Conservation (phyloP, 495 filamentous ascomycete species). For the Talaromyces proteolyticus region DNA sequence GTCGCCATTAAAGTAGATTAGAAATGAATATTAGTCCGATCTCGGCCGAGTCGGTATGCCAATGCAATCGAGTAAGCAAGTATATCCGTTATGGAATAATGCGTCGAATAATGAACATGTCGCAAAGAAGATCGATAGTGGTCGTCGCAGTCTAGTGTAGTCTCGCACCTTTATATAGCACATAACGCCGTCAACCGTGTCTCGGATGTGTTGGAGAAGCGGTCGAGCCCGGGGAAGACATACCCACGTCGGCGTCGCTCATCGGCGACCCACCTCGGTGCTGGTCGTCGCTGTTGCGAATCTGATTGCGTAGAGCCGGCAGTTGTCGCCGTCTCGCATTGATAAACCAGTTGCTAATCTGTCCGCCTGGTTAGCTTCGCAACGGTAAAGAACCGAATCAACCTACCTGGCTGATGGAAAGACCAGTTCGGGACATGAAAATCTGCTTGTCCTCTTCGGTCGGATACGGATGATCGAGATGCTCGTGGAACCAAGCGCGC, state of each 20-base stretch:
- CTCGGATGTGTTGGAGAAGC: constrained; percentile 18
- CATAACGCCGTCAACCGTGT: not conserved
- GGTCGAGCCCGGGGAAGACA: constrained; percentile 24
- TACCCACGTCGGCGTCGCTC: constrained; percentile 30
- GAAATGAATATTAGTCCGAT: too few relatives aligned
- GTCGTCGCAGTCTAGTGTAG: too few relatives aligned
- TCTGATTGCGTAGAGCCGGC: constrained; percentile 57
- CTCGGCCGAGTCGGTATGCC: too few relatives aligned
- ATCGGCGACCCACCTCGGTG: constrained; percentile 34
- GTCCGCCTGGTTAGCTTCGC: not conserved
- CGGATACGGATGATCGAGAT: constrained; percentile 79
- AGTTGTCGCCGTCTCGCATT: constrained; percentile 78
- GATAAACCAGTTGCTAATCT: constrained; percentile 94
- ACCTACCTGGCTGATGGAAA: constrained; percentile 73
- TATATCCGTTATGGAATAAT: too few relatives aligned
- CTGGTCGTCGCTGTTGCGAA: constrained; percentile 31
- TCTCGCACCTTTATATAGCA: too few relatives aligned
- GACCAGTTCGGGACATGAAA: constrained; percentile 66
- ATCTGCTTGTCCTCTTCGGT: constrained; percentile 87
- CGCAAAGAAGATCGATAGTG: too few relatives aligned
- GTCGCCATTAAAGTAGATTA: not conserved
- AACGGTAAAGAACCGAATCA: not conserved
- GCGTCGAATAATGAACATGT: too few relatives aligned
- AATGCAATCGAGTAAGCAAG: too few relatives aligned
- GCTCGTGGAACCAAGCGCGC: constrained; percentile 71